Base-by-base conservation (phyloP, 208 protist genomes). In the Trypanosoma platydactyli region DNA sequence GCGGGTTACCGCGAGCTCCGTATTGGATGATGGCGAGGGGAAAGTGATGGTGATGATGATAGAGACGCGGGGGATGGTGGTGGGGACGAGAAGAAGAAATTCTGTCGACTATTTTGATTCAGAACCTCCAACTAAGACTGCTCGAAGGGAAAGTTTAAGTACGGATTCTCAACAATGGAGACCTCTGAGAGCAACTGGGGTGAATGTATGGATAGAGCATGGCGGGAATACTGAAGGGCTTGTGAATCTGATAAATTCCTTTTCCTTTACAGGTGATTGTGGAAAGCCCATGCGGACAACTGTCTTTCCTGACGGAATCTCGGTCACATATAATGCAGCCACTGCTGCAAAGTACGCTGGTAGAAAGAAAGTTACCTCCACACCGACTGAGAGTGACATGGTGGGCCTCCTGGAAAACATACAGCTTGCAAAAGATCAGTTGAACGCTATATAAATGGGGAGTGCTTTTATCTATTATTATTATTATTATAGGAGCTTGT, bases 401-500 rank as follows among this genome's bases (percentile, higher is more conserved):
- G 68, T 78, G 40, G 83, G 75, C 40, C 71, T 95, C 25, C 74
- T 93, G 27, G 83, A 91, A 71, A 84, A 95, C 62, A 92, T 95
- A 67, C 74, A 84, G 30, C 76, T 89, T 44, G 89, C 89, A 3
- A 89, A 88, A 63, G 73, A 84, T 52, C 89, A 91, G 68, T 62
- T 69, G 46, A 72, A 62, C 18, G 46, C 73, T 30, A 68, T 68
- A n/a, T 72, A 63, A 68, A 11, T 5, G 18, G 48, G 27, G 30
- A 53, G 57, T 49, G 62, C 40, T 57, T 45, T 55, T 29, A 46
- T 22, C 40, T 63, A 25, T 30, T 56, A 51, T 38, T 50, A 59
- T 18, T 57, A 38, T 55, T 53, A n/a, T n/a, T n/a, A n/a, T n/a
- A n/a, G n/a, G n/a, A n/a, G n/a, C n/a, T n/a, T n/a, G n/a, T n/a